Evolutionary conservation across 352 stramenopile genomes (phyloP), one percentile per base, ranked within the genome.

Genomic region (Phytophthora parvispora): DNA sequence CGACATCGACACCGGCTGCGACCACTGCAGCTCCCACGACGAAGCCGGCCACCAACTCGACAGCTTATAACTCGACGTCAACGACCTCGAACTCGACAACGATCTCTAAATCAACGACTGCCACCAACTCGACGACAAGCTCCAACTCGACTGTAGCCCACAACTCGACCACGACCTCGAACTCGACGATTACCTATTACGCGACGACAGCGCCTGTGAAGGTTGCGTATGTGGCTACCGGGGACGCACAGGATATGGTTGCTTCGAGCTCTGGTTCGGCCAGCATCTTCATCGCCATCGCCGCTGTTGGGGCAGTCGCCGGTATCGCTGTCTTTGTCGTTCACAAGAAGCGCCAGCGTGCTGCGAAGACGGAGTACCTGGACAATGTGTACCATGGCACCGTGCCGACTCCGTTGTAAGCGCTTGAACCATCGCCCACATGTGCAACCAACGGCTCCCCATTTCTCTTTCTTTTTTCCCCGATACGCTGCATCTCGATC

Each of bases 11-110:
- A 13, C 49, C 27, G 13, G 16, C 29, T 7, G 27, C 49, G 1
- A 31, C 29, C 27, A 49, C 67, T 3, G 36, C 68, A 20, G 40
- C 57, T 3, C 51, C 68, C 22, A 48, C 58, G 7, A 43, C 51
- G 6, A 56, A 60, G 18, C 32, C 49, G 6, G 7, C 49, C 18
- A 55, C 48, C 43, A 51, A 18, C 22, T 34, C 24, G 9, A 22
- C 47, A 15, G 47, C 42, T 18, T 49, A 18, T 2, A 49, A 28
- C 20, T 49, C 20, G 13, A 51, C 49, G 4, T 6, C 42, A 7
- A 51, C 49, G 13, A 4, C 28, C 20, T 43, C 18, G 2, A 52
- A 22, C 24, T n/a, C 45, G 9, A 52, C 45, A 24, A 25, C 42
- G 6, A 16, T 6, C 15, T 18, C n/a, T 4, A 49, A 49, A 15